Evolutionary conservation across 2,329 filamentous ascomycete species (phyloP).

Genomic region (Cladosporium sp.): DNA sequence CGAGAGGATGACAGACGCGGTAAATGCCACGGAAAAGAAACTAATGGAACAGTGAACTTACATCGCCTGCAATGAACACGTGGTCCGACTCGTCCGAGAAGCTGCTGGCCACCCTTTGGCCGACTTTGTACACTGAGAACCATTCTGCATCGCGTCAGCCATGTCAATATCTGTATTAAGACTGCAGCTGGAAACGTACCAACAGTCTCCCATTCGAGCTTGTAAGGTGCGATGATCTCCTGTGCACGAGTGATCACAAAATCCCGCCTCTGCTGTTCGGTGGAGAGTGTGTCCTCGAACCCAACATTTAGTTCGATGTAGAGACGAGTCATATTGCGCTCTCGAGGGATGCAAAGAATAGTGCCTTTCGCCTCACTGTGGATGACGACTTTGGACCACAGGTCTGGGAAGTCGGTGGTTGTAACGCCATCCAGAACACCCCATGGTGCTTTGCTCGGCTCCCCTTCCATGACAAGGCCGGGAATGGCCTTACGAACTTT

Average conservation of each 20-base stretch:
- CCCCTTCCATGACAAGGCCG: conserved; percentile 50
- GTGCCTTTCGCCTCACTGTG: conserved; percentile 68
- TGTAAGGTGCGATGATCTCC: conserved; percentile 48
- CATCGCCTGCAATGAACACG: conserved; percentile 54
- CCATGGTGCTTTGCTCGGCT: conserved; percentile 62
- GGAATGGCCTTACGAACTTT: conserved; percentile 66
- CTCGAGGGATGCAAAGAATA: conserved; percentile 71
- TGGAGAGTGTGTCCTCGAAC: conserved; percentile 34
- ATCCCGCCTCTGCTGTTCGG: conserved; percentile 53
- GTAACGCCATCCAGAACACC: conserved; percentile 71
- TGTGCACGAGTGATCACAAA: conserved; percentile 69
- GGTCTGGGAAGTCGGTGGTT: conserved; percentile 71
- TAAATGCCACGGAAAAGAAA: not conserved
- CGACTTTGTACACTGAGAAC: conserved; percentile 54
- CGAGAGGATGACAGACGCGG: no score
- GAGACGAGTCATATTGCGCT: conserved; percentile 69
- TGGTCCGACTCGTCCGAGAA: conserved; percentile 45
- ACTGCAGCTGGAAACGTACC: conserved; percentile 27
- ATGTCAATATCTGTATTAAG: not conserved
- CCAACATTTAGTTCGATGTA: conserved; percentile 50
- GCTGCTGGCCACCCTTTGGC: conserved; percentile 48
- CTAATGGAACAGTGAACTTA: conserved; percentile 29
- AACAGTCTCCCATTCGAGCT: conserved; percentile 46
- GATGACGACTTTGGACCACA: conserved; percentile 72
- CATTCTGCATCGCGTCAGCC: conserved; percentile 40